A percentile compares a stretch with the other conserved stretches of the same genome.
Evolutionary conservation across 169 alveolate genomes (phyloP).

Genomic region (Theileria equi): DNA sequence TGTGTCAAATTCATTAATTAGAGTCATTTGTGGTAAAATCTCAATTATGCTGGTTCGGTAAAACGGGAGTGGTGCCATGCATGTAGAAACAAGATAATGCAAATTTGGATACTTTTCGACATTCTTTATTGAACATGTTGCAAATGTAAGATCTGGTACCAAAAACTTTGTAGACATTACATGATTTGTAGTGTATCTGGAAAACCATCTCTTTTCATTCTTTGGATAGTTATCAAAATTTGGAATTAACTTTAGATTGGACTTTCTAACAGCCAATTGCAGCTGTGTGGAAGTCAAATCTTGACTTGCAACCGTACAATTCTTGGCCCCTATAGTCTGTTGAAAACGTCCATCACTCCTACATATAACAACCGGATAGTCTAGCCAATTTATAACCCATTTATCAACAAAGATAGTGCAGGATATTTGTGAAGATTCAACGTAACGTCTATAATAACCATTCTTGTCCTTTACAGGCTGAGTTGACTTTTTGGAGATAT

Average conservation of each 20-base stretch:
- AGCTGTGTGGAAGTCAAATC: constrained; percentile 49
- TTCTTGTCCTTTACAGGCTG: constrained; percentile 48
- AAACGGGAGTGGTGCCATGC: constrained; percentile 82
- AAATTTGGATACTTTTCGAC: constrained; percentile 69
- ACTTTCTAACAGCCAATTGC: constrained; percentile 53
- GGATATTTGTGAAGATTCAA: constrained; percentile 54
- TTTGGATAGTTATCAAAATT: constrained; percentile 26
- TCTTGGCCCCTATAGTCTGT: constrained; percentile 54
- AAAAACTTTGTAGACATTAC: constrained; percentile 45
- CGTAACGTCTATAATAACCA: constrained; percentile 23
- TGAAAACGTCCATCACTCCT: constrained; percentile 56
- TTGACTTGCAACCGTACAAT: constrained; percentile 47
- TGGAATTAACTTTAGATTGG: constrained; percentile 25
- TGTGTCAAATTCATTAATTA: constrained; percentile 54
- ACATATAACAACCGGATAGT: constrained; percentile 53
- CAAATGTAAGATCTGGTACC: constrained; percentile 53
- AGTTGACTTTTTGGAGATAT: constrained; percentile 26
- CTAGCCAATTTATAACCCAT: constrained; percentile 62
- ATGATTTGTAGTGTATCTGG: constrained; percentile 28
- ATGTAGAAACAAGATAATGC: constrained; percentile 72
- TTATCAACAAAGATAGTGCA: constrained; percentile 51
- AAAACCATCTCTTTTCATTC: constrained; percentile 12
- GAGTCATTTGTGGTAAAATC: constrained; percentile 75
- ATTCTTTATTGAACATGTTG: constrained; percentile 48
- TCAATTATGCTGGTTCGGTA: constrained; percentile 78